Evolutionary conservation across 768 basidiomycete genomes (phyloP).

Genomic region (Lactarius indigo): DNA sequence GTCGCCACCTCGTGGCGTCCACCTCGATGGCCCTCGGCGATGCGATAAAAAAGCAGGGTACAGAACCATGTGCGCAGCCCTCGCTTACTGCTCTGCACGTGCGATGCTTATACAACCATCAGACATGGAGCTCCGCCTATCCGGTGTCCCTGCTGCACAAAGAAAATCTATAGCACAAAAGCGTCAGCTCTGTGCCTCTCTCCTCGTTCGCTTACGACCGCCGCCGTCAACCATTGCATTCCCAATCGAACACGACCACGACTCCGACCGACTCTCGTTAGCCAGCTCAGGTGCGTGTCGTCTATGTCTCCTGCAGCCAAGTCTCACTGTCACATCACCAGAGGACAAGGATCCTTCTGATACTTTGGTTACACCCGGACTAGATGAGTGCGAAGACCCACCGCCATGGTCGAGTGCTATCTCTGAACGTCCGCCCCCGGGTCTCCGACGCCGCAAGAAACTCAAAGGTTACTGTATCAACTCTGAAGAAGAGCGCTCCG

Average conservation of each 20-base stretch:
- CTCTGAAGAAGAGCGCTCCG: conserved; percentile 23
- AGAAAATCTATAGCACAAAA: conserved; percentile 22
- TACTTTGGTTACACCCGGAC: conserved; percentile 17
- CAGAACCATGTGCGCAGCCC: conserved; percentile 41
- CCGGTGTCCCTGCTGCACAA: conserved; percentile 13
- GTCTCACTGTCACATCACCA: not conserved
- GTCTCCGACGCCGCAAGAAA: conserved; percentile 22
- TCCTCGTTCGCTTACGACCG: conserved; percentile 21
- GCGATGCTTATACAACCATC: not conserved
- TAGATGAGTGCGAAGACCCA: conserved; percentile 4
- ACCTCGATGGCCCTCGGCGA: conserved; percentile 51
- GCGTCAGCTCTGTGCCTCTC: conserved; percentile 15
- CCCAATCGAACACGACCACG: not conserved
- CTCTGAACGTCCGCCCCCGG: conserved; percentile 6
- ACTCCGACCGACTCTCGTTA: conserved; percentile 6
- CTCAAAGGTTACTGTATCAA: conserved; percentile 16
- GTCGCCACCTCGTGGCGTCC: conserved; percentile 51
- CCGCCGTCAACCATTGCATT: conserved; percentile 1
- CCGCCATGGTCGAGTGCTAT: conserved; percentile 16
- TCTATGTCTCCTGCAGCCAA: not conserved
- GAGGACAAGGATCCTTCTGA: conserved; percentile 22
- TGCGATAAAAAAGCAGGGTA: conserved; percentile 46
- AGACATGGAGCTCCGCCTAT: conserved; percentile 22
- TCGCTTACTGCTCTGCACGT: not conserved
- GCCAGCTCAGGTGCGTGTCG: conserved; percentile 13